These are phyloP conservation scores for Ustilago vetiveriae DNA, from an alignment of 1,284 basidiomycete genomes.

Conservation along the genomic window DNA sequence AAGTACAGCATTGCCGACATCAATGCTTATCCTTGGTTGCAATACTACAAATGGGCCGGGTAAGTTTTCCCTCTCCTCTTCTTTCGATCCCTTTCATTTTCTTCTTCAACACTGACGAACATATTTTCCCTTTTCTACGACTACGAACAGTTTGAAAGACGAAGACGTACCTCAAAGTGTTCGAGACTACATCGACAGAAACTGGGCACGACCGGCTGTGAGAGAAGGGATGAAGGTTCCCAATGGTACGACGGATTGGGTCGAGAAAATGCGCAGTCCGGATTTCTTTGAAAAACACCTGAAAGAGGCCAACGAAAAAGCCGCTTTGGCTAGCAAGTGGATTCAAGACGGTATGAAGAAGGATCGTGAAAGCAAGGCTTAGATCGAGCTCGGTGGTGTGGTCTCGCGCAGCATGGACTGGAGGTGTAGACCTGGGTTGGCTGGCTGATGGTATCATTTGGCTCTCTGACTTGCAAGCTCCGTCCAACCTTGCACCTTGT, in stretches of 20 bases:
- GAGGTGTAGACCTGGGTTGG: too few species aligned
- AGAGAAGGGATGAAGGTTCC: conserved; percentile 39
- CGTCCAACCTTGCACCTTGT: too few species aligned
- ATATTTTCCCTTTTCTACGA: too few species aligned
- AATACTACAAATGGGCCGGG: conserved; percentile 39
- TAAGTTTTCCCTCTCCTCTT: too few species aligned
- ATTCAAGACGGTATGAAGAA: conserved; percentile 51
- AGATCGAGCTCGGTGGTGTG: not conserved
- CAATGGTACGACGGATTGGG: conserved; percentile 24
- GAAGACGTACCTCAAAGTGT: conserved; percentile 35
- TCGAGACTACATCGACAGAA: conserved; percentile 32
- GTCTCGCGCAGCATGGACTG: too few species aligned
- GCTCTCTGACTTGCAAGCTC: not conserved
- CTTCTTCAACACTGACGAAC: too few species aligned
- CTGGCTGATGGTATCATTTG: not conserved
- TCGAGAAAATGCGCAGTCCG: conserved; percentile 35
- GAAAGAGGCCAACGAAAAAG: conserved; percentile 28
- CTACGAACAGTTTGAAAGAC: conserved; percentile 11
- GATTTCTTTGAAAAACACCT: conserved; percentile 20
- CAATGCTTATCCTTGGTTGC: conserved; percentile 55
- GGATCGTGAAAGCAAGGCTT: conserved; percentile 37
- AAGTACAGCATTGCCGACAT: conserved; percentile 57
- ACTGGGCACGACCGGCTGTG: conserved; percentile 25
- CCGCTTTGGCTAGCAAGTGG: conserved; percentile 28
- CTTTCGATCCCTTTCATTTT: too few species aligned